A percentile compares a stretch with the other conserved stretches of the same genome.
These are phyloP conservation scores for Thielaviopsis ethacetica DNA, from an alignment of 2,329 filamentous ascomycete genomes.

Conservation along the genomic window DNA sequence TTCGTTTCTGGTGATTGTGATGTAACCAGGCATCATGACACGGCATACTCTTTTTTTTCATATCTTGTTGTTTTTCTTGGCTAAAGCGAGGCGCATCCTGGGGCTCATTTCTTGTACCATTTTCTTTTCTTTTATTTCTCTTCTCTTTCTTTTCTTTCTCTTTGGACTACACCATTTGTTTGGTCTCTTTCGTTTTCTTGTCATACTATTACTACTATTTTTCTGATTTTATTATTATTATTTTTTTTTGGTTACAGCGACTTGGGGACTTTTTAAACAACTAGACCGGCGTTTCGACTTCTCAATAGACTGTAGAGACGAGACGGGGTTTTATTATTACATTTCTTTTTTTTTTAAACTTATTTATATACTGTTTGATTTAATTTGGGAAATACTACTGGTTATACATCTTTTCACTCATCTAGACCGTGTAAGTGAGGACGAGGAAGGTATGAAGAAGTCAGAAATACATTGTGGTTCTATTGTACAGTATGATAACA, in stretches of 20 bases:
- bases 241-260: neutral
- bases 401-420: neutral
- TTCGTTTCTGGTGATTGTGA: neutral
- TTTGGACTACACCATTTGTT: neutral
- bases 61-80: neutral
- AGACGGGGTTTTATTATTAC: neutral
- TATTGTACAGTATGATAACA: conserved; percentile 12
- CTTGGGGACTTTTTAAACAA: neutral
- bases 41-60: neutral
- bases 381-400: neutral
- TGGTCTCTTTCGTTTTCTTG: neutral
- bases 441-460: neutral
- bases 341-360: too few relatives aligned
- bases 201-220: neutral
- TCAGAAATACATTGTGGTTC: neutral
- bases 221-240: neutral
- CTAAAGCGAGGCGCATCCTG: conserved; percentile 3
- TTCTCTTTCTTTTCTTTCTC: neutral
- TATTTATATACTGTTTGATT: neutral
- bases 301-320: neutral
- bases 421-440: neutral
- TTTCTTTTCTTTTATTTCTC: neutral
- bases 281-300: neutral
- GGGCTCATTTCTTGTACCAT: neutral
- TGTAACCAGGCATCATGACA: neutral